Evolutionary conservation across 768 basidiomycete species (phyloP).

Genomic region (Russula sp.): DNA sequence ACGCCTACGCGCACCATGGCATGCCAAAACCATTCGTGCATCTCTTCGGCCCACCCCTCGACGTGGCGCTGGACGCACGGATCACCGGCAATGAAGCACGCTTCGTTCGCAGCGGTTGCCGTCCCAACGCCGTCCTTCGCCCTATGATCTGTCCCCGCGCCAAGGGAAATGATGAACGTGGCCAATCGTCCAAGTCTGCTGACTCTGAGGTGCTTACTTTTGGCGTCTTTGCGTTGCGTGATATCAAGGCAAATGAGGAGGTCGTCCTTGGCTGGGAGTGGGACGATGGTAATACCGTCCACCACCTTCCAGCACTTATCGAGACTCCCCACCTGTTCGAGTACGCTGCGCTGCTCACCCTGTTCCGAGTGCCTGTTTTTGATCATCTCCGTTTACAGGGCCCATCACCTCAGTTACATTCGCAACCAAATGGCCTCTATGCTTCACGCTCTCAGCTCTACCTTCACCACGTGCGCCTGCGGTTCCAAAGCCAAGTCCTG

Average conservation of each 20-base stretch:
- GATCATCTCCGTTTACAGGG: slow-evolving; percentile 30
- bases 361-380: background rate
- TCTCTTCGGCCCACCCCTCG: slow-evolving; percentile 68
- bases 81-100: slow-evolving; percentile 56
- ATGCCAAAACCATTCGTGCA: slow-evolving; percentile 83
- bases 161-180: slow-evolving; percentile 24
- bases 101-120: slow-evolving; percentile 58
- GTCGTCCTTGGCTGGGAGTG: slow-evolving; percentile 93
- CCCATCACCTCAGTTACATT: slow-evolving; percentile 45
- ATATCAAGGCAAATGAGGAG: slow-evolving; percentile 76
- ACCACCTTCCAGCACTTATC: slow-evolving; percentile 65
- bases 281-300: slow-evolving; percentile 88
- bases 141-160: slow-evolving; percentile 36
- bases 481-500: slow-evolving; percentile 58
- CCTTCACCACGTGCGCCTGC: slow-evolving; percentile 72
- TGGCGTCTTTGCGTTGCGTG: slow-evolving; percentile 72
- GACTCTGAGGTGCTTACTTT: slow-evolving; percentile 49
- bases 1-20: slow-evolving; percentile 79
- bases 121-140: slow-evolving; percentile 43
- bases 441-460: slow-evolving; percentile 61
- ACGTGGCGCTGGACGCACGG: slow-evolving; percentile 76
- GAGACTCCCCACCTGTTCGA: slow-evolving; percentile 50
- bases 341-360: slow-evolving; percentile 36
- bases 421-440: slow-evolving; percentile 64
- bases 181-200: slow-evolving; percentile 15